These are phyloP conservation scores for Teunomyces kruisii DNA, from an alignment of 805 yeast species.

Conservation along the genomic window DNA sequence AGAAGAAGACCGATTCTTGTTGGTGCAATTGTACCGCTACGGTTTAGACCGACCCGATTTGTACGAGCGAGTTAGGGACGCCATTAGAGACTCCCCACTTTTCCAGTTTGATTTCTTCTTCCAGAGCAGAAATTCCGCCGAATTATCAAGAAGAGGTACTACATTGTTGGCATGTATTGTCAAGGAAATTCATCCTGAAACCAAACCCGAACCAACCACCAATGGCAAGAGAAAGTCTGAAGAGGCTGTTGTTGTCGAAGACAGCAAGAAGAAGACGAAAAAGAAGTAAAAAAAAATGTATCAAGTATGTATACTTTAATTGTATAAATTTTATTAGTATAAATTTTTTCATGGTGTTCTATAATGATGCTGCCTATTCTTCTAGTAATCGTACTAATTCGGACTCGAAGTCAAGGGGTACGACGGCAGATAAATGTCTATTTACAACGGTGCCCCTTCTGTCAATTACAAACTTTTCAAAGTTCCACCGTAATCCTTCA, in stretches of 20 bases:
- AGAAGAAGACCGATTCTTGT: slow-evolving; percentile 86
- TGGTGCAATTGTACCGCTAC: slow-evolving; percentile 73
- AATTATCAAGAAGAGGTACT: slow-evolving; percentile 77
- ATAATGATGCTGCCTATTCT: not conserved
- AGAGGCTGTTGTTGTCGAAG: slow-evolving; percentile 5
- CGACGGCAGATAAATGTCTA: slow-evolving; percentile 66
- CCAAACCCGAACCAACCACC: not conserved
- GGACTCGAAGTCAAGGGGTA: slow-evolving; percentile 59
- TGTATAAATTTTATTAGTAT: too few relatives aligned
- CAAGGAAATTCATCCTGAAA: slow-evolving; percentile 48
- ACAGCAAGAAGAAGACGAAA: slow-evolving; percentile 7
- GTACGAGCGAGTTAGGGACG: slow-evolving; percentile 74
- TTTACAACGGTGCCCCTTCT: slow-evolving; percentile 55
- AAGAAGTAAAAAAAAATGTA: slow-evolving; percentile 6
- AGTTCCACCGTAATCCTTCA: slow-evolving; percentile 67
- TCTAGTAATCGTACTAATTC: slow-evolving; percentile 19
- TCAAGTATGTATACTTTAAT: too few relatives aligned
- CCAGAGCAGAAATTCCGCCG: slow-evolving; percentile 73
- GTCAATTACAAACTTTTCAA: slow-evolving; percentile 69
- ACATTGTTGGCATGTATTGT: slow-evolving; percentile 74
- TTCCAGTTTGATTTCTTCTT: slow-evolving; percentile 88
- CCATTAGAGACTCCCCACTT: slow-evolving; percentile 69
- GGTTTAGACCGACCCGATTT: slow-evolving; percentile 81
- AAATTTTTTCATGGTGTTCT: not conserved
- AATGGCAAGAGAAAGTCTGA: slow-evolving; percentile 8